Evolutionary conservation across 768 basidiomycete genomes (phyloP), one percentile per base, ranked within the genome.

Genomic region (Auricularia sp.): DNA sequence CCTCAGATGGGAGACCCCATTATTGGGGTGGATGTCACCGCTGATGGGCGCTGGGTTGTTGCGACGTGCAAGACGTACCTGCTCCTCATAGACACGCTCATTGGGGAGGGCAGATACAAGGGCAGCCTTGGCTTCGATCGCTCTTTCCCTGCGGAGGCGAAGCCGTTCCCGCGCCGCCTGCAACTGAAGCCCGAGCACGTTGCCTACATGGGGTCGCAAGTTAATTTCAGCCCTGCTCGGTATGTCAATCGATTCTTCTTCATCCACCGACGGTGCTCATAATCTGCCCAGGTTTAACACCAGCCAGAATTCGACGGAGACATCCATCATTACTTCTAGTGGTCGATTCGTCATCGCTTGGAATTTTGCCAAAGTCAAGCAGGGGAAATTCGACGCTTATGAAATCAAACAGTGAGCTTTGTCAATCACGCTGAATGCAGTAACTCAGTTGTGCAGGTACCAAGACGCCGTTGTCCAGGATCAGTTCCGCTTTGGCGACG

Each of bases 331-430:
- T 59, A 98, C 96, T 0, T 93, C 94, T 14, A 94, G 88, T 0
- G 96, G 96, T 21, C 85, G 87, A 72, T 98, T 85, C 69, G 90
- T 98, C 65, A 83, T 98, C 71, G 94, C 94, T 5, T 99, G 95
- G 95, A 95, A 98, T 83, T 96, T 99, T 74, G 84, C 82, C 56
- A 94, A 95, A 72, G 91, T 98, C 68, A 98, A 96, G 82, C 88
- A 88, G 75, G 97, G 97, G 63, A 83, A 85, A 62, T 80, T 89
- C 54, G 92, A 94, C 76, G 90, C 89, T 74, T 98, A 98, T 72
- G 93, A 96, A 71, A 95, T 98, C 79, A 94, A 95, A 83, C 89
- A 89, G 78, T 80, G 59, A 64, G 77, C 70, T 33, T 37, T 51
- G 3, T 58, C 54, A 7, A 56, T 21, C 5, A 45, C 11, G 11